Evolutionary conservation across 345 rosid genomes (phyloP).

Genomic region (Eucalyptus decipiens): DNA sequence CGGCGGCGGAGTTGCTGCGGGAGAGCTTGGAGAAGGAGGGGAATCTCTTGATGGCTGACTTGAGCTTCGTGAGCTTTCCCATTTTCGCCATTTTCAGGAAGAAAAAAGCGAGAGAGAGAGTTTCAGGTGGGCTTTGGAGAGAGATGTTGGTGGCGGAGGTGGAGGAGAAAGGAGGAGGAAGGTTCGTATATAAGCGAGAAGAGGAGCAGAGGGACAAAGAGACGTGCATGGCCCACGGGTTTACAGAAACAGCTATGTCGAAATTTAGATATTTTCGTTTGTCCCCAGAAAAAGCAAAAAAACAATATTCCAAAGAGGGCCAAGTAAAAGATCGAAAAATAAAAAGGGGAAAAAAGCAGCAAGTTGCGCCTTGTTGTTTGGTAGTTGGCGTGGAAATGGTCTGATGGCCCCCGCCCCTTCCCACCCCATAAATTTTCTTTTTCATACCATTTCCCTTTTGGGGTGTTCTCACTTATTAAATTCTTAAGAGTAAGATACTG

Average conservation of each 20-base stretch:
- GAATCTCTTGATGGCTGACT: slow-evolving; percentile 80
- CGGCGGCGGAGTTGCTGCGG: slow-evolving; percentile 3
- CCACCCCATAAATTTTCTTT: background rate
- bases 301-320: background rate
- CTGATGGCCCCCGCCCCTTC: background rate
- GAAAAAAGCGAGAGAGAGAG: background rate
- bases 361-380: background rate
- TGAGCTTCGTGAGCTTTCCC: slow-evolving; percentile 73
- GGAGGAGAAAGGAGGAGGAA: slow-evolving; percentile 13
- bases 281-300: background rate
- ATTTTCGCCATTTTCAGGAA: slow-evolving; percentile 43
- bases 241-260: background rate
- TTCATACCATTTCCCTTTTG: background rate
- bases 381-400: background rate
- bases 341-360: background rate
- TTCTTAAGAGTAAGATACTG: background rate
- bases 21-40: slow-evolving; percentile 59
- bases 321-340: background rate
- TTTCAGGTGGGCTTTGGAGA: background rate
- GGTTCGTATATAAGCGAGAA: slow-evolving; percentile 14
- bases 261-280: background rate
- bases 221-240: background rate
- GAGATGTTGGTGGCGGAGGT: background rate
- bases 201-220: background rate
- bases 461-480: background rate